Evolutionary conservation across 352 stramenopile genomes (phyloP).

Genomic region (Aphanomyces euteiches): DNA sequence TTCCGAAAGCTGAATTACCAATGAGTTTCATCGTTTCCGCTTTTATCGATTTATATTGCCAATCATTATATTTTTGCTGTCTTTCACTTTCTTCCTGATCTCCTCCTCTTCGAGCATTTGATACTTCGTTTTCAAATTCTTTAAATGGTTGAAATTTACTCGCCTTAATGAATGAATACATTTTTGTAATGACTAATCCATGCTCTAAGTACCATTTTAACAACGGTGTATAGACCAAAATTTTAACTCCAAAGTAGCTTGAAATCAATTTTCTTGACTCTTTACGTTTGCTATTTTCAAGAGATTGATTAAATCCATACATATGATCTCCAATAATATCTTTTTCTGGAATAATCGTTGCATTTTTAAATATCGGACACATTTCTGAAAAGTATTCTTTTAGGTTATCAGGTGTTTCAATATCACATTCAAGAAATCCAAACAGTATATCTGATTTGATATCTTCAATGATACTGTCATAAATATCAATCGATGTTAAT

Average conservation of each 20-base stretch:
- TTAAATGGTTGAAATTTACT: slow-evolving; percentile 30
- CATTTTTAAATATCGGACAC: slow-evolving; percentile 44
- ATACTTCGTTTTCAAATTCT: slow-evolving; percentile 33
- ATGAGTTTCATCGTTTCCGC: slow-evolving; percentile 32
- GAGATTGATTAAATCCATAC: slow-evolving; percentile 31
- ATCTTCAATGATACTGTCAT: slow-evolving; percentile 38
- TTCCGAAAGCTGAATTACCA: slow-evolving; percentile 29
- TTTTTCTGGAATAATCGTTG: slow-evolving; percentile 30
- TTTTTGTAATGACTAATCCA: slow-evolving; percentile 36
- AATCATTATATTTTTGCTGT: slow-evolving; percentile 29
- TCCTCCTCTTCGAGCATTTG: slow-evolving; percentile 33
- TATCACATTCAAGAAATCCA: slow-evolving; percentile 43
- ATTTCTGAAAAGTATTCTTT: slow-evolving; percentile 43
- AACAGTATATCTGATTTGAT: slow-evolving; percentile 39
- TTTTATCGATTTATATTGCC: neutral
- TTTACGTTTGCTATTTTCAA: neutral
- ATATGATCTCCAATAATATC: slow-evolving; percentile 39
- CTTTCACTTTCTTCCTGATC: slow-evolving; percentile 29
- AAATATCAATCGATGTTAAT: slow-evolving; percentile 31
- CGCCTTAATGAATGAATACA: slow-evolving; percentile 38
- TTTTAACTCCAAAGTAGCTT: slow-evolving; percentile 40
- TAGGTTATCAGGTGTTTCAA: slow-evolving; percentile 36
- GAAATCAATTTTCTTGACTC: neutral
- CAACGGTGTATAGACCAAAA: slow-evolving; percentile 40
- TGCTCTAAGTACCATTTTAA: slow-evolving; percentile 44